Conservation (phyloP, 441 rosid genomes). For the Populus tomentosa region DNA sequence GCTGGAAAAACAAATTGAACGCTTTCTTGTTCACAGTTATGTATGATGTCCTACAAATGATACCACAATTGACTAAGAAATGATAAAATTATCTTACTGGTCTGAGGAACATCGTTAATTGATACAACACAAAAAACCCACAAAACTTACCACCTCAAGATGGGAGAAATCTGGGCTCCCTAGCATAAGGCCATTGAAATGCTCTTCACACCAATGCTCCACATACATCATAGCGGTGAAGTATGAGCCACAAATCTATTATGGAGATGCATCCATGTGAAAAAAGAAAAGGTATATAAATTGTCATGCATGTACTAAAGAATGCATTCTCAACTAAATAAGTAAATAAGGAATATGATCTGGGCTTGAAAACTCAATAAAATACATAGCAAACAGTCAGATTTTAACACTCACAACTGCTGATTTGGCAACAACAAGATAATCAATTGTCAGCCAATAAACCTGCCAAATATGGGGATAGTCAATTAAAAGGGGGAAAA, state of each 20-base stretch:
- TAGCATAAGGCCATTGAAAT: slow-evolving; percentile 63
- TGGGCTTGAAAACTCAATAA: neutral
- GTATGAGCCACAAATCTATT: slow-evolving; percentile 78
- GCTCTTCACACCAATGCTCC: slow-evolving; percentile 98
- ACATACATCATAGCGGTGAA: slow-evolving; percentile 88
- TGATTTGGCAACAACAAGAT: slow-evolving; percentile 78
- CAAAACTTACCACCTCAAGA: slow-evolving; percentile 65
- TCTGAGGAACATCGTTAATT: neutral
- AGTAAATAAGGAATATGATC: neutral
- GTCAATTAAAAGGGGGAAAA: neutral
- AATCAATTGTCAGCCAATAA: slow-evolving; percentile 88
- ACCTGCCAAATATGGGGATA: slow-evolving; percentile 47
- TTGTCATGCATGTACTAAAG: neutral
- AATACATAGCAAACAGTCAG: neutral
- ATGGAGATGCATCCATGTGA: slow-evolving; percentile 20
- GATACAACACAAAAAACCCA: slow-evolving; percentile 2
- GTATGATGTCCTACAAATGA: neutral
- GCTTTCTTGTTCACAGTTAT: neutral
- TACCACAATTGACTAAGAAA: neutral
- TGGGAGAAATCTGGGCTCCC: slow-evolving; percentile 92
- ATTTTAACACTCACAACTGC: slow-evolving; percentile 66
- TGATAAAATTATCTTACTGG: neutral
- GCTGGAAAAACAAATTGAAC: slow-evolving; percentile 1
- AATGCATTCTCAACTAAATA: neutral
- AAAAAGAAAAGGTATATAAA: neutral